Evolutionary conservation across 176 grass and related monocot genomes (phyloP).

Genomic region (Oryza meridionalis): DNA sequence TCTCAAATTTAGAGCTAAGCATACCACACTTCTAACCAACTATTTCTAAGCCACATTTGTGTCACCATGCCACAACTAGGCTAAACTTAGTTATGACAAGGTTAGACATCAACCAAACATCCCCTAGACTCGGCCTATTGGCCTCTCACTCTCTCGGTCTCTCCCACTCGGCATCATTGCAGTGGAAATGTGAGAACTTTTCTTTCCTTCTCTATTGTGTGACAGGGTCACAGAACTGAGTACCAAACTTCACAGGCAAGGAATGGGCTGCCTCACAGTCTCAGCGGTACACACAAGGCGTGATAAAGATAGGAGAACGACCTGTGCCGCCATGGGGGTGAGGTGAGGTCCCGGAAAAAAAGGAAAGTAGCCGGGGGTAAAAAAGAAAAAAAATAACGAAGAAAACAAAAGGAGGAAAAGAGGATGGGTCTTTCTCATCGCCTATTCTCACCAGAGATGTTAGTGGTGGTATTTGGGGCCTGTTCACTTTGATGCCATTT

Average conservation of each 20-base stretch:
- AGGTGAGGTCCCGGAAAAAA: background rate
- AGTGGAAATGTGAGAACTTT: slow-evolving; percentile 2
- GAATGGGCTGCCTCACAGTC: slow-evolving; percentile 19
- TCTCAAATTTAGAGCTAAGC: too few species aligned
- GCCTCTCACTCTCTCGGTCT: background rate
- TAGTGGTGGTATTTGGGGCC: background rate
- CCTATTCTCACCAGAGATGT: background rate
- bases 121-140: too few species aligned
- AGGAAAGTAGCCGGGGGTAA: background rate
- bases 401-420: background rate
- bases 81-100: too few species aligned
- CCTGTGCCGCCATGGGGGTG: background rate
- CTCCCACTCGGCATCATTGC: slow-evolving; percentile 15
- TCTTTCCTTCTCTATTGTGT: background rate
- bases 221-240: background rate
- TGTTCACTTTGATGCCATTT: too few species aligned
- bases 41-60: too few species aligned
- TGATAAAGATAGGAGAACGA: slow-evolving; percentile 32
- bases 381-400: background rate
- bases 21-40: too few species aligned
- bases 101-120: too few species aligned
- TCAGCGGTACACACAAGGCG: background rate
- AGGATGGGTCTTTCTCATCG: slow-evolving; percentile 25
- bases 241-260: slow-evolving; percentile 48
- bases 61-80: too few species aligned